phyloP scores from a whole-genome alignment of 106 monocot genomes.

The Amphibolis antarctica region DNA sequence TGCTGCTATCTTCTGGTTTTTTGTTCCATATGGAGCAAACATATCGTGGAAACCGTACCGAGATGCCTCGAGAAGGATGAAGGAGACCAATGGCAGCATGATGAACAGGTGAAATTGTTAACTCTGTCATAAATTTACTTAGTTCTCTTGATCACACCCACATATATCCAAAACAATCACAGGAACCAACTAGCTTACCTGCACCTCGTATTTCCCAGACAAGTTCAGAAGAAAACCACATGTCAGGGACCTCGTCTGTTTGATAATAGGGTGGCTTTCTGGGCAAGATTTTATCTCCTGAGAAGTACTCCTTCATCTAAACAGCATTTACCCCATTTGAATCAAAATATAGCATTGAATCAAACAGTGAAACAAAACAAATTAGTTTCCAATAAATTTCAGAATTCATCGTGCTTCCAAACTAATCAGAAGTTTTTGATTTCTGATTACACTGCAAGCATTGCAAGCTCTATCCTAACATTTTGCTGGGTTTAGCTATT shows the following conservation, averaged over 20 bases:
- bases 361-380: too few species aligned
- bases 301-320: slow-evolving; percentile 94
- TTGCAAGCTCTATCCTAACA: too few species aligned
- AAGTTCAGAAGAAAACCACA: slow-evolving; percentile 83
- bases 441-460: too few species aligned
- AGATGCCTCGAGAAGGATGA: slow-evolving; percentile 84
- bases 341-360: not conserved
- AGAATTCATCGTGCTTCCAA: too few species aligned
- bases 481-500: too few species aligned
- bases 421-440: not conserved
- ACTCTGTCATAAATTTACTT: slow-evolving; percentile 29
- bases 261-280: slow-evolving; percentile 78
- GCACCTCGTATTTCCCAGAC: slow-evolving; percentile 93
- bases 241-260: slow-evolving; percentile 68
- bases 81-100: slow-evolving; percentile 78
- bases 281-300: slow-evolving; percentile 53
- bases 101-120: slow-evolving; percentile 86
- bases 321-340: not conserved
- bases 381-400: too few species aligned
- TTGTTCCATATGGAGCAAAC: slow-evolving; percentile 39
- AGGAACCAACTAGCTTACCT: slow-evolving; percentile 24
- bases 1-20: slow-evolving; percentile 79
- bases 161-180: not conserved
- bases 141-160: not conserved
- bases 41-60: slow-evolving; percentile 73